Percentiles rank a stretch among this genome's conserved stretches.
phyloP scores from a whole-genome alignment of 1,284 basidiomycete genomes.

The Cryptococcus sp. region DNA sequence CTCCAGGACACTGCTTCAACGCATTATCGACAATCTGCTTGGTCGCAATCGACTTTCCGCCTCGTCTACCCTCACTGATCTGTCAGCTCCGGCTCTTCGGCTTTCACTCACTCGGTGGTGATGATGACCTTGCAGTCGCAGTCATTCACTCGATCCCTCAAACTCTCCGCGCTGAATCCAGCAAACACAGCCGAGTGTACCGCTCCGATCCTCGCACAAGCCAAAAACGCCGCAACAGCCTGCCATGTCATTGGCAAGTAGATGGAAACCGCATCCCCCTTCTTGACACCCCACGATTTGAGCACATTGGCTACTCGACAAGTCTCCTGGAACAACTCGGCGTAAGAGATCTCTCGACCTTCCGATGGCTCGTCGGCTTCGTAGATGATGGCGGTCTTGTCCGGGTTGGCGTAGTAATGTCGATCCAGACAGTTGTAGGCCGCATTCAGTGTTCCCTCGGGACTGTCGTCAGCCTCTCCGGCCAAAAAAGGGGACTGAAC shows the following conservation, averaged over 20 bases:
- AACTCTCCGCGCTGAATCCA: constrained; percentile 93
- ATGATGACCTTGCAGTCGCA: constrained; percentile 86
- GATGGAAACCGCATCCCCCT: constrained; percentile 90
- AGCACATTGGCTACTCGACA: constrained; percentile 88
- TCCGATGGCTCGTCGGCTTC: constrained; percentile 92
- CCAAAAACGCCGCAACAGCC: constrained; percentile 89
- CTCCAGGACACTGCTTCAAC: constrained; percentile 72
- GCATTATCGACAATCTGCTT: constrained; percentile 87
- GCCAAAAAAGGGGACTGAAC: background rate
- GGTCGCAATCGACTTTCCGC: constrained; percentile 91
- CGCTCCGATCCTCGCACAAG: constrained; percentile 94
- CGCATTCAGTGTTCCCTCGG: constrained; percentile 79
- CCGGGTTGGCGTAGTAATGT: constrained; percentile 70
- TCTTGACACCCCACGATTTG: constrained; percentile 83
- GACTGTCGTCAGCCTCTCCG: constrained; percentile 43
- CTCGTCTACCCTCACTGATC: constrained; percentile 71
- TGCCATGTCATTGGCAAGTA: constrained; percentile 69
- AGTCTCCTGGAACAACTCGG: constrained; percentile 83
- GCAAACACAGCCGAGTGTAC: constrained; percentile 99
- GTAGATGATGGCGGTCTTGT: constrained; percentile 96
- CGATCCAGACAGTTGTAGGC: constrained; percentile 98
- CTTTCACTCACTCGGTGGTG: constrained; percentile 68
- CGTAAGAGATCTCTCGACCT: constrained; percentile 70
- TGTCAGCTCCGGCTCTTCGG: background rate
- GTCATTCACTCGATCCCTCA: constrained; percentile 88